Percentiles rank a stretch among this genome's conserved stretches.
These are phyloP conservation scores for Cercospora citrullina DNA, from an alignment of 2,329 filamentous ascomycete species.

Conservation along the genomic window DNA sequence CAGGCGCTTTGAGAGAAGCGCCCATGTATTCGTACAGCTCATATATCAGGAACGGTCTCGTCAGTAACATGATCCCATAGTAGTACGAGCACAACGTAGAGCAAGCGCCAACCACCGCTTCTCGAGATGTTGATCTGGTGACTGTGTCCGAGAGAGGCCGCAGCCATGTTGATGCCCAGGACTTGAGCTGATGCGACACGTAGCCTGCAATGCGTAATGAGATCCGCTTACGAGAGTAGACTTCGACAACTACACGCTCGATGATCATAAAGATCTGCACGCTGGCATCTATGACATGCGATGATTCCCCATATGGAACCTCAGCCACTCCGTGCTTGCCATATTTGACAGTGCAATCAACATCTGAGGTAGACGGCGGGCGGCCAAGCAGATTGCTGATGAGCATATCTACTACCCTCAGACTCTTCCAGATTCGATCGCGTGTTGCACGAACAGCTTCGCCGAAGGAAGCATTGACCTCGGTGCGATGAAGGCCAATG, in stretches of 20 bases:
- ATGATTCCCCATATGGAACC: constrained; percentile 31
- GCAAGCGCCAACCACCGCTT: constrained; percentile 45
- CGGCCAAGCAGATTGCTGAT: constrained; percentile 54
- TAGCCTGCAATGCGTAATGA: constrained; percentile 44
- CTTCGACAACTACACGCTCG: constrained; percentile 49
- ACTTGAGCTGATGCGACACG: constrained; percentile 45
- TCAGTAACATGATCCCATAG: constrained; percentile 56
- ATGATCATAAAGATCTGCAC: constrained; percentile 53
- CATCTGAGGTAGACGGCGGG: constrained; percentile 56
- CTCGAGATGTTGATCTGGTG: not conserved
- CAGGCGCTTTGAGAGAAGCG: constrained; percentile 24
- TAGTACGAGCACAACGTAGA: constrained; percentile 55
- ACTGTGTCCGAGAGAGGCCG: constrained; percentile 30
- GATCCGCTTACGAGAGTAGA: constrained; percentile 47
- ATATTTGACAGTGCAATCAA: constrained; percentile 49
- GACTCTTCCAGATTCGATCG: constrained; percentile 55
- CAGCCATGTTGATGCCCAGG: constrained; percentile 44
- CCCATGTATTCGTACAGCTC: constrained; percentile 46
- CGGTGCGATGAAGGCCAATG: constrained; percentile 54
- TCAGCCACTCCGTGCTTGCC: constrained; percentile 10
- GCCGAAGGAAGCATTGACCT: constrained; percentile 54
- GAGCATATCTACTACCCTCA: constrained; percentile 54
- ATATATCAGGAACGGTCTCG: constrained; percentile 56
- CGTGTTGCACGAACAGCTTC: constrained; percentile 25
- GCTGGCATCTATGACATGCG: constrained; percentile 39